Evolutionary conservation across 2,329 filamentous ascomycete genomes (phyloP).

Genomic region (Curvularia sp.): DNA sequence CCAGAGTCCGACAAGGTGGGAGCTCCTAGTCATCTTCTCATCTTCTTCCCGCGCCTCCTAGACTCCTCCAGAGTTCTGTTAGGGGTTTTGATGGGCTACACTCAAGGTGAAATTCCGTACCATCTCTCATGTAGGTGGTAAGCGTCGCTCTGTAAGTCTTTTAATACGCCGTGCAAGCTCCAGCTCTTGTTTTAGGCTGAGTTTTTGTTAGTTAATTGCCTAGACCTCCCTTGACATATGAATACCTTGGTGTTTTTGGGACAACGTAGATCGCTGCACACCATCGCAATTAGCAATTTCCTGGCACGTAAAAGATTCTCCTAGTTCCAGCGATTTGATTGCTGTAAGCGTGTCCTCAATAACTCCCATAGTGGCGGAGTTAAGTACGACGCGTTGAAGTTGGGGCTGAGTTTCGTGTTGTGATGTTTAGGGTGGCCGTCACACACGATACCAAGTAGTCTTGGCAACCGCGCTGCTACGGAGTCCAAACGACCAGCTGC

Average conservation of each 20-base stretch:
- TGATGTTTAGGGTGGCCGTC: not conserved
- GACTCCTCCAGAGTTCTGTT: no score
- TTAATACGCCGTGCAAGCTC: no score
- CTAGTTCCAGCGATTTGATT: not conserved
- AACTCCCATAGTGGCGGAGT: not conserved
- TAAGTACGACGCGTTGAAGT: not conserved
- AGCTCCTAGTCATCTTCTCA: no score
- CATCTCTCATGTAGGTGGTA: no score
- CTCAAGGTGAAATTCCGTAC: no score
- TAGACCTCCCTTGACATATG: not conserved
- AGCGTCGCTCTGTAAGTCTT: no score
- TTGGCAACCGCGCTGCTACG: constrained; percentile 10
- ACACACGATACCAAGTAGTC: not conserved
- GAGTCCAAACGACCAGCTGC: constrained; percentile 10
- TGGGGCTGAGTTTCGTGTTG: not conserved
- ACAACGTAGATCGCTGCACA: not conserved
- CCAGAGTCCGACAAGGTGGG: no score
- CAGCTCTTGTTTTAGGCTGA: no score
- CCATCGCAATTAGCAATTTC: not conserved
- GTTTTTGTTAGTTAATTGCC: no score
- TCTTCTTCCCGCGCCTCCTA: no score
- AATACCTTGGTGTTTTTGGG: not conserved
- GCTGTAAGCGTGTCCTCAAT: not conserved
- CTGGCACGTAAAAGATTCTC: not conserved
- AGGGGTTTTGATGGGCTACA: no score